These are phyloP conservation scores for Cystofilobasidium ferigula DNA, from an alignment of 768 basidiomycete species.

Conservation along the genomic window DNA sequence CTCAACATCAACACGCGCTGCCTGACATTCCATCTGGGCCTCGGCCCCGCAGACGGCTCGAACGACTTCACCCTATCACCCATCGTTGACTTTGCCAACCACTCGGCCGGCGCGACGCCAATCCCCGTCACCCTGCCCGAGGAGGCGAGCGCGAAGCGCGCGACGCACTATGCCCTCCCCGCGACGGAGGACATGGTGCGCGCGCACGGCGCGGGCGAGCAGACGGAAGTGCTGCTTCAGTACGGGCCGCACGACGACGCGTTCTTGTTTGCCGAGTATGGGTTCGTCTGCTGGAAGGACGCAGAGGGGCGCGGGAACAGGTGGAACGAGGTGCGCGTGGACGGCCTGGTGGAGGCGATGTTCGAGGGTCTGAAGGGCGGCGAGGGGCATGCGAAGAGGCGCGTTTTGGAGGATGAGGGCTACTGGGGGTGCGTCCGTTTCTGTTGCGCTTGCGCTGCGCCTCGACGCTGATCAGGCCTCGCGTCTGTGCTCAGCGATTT, in stretches of 20 bases:
- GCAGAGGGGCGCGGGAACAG: conserved; percentile 26
- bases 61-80: conserved; percentile 68
- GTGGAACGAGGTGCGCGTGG: conserved; percentile 55
- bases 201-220: background rate
- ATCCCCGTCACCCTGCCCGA: conserved; percentile 8
- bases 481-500: conserved; percentile 55
- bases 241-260: conserved; percentile 73
- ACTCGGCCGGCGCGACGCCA: conserved; percentile 36
- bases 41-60: conserved; percentile 44
- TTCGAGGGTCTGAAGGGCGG: conserved; percentile 42
- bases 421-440: conserved; percentile 66
- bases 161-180: conserved; percentile 17
- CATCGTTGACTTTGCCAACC: conserved; percentile 83
- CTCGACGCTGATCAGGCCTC: conserved; percentile 4
- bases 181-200: conserved; percentile 10
- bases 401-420: conserved; percentile 49
- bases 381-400: conserved; percentile 46
- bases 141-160: background rate
- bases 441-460: background rate
- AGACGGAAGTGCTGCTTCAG: conserved; percentile 57
- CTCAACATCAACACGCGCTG: conserved; percentile 78
- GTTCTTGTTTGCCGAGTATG: conserved; percentile 77
- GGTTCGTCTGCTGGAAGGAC: conserved; percentile 46
- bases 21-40: conserved; percentile 45
- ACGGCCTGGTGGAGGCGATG: conserved; percentile 46